A percentile compares a stretch with the other conserved stretches of the same genome.
Evolutionary conservation across 768 basidiomycete species (phyloP).

Genomic region (Gymnopilus junonius): DNA sequence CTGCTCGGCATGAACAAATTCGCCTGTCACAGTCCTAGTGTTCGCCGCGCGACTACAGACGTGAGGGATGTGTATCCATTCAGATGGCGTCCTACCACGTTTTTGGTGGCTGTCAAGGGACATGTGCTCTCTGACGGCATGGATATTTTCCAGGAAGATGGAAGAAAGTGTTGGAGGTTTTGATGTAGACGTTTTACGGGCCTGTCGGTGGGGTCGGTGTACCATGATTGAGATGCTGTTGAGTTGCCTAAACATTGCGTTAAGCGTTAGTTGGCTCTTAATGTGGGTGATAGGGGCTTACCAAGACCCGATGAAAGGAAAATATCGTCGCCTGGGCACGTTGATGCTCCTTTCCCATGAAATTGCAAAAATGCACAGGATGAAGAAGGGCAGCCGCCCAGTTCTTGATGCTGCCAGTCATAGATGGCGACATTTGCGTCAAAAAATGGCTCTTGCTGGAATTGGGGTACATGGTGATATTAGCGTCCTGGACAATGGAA

Average conservation of each 20-base stretch:
- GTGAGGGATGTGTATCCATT: constrained; percentile 36
- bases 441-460: constrained; percentile 48
- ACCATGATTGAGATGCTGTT: constrained; percentile 38
- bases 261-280: neutral
- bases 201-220: constrained; percentile 34
- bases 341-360: constrained; percentile 45
- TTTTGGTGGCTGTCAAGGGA: constrained; percentile 45
- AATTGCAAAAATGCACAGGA: constrained; percentile 52
- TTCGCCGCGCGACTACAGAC: constrained; percentile 36
- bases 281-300: constrained; percentile 22
- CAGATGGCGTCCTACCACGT: constrained; percentile 48
- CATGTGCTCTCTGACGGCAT: constrained; percentile 47
- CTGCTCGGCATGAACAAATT: constrained; percentile 51
- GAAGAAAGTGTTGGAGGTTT: constrained; percentile 34
- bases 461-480: neutral
- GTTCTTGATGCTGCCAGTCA: constrained; percentile 40
- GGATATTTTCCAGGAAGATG: constrained; percentile 38
- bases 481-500: neutral
- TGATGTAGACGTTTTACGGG: constrained; percentile 41
- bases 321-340: constrained; percentile 43
- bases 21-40: constrained; percentile 31
- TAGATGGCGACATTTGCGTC: constrained; percentile 42
- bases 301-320: constrained; percentile 53
- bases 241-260: constrained; percentile 13
- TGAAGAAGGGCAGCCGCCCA: constrained; percentile 40